Evolutionary conservation across 2,329 filamentous ascomycete genomes (phyloP).

Genomic region (Chrysoporthe puriensis): DNA sequence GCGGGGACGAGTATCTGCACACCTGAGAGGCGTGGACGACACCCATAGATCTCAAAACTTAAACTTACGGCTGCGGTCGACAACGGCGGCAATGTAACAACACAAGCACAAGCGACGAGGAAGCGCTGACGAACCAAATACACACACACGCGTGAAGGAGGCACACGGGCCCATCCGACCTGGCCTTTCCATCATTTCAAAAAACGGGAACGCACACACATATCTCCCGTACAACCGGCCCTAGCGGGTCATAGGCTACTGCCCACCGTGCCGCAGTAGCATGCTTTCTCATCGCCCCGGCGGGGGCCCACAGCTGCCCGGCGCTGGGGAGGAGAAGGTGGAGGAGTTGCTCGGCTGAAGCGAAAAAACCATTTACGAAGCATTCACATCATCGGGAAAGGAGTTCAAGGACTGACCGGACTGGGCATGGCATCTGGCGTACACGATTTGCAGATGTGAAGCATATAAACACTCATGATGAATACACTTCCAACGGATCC

Average conservation of each 20-base stretch:
- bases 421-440: not conserved
- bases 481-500: not conserved
- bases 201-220: no score
- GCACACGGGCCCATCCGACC: no score
- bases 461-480: not conserved
- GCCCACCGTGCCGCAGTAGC: no score
- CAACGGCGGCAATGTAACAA: not conserved
- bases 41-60: not conserved
- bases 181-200: no score
- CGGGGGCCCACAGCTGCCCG: no score
- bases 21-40: conserved; percentile 24
- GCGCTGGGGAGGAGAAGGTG: not conserved
- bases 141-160: not conserved
- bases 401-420: no score
- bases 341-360: not conserved
- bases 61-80: not conserved
- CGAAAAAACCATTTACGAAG: no score
- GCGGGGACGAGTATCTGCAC: conserved; percentile 31
- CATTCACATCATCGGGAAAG: not conserved
- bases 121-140: not conserved
- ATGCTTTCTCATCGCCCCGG: no score
- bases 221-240: no score
- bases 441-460: not conserved
- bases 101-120: not conserved
- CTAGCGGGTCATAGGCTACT: no score